These are phyloP conservation scores for Trichosporon sp. DNA, from an alignment of 1,284 basidiomycete genomes.

Conservation along the genomic window DNA sequence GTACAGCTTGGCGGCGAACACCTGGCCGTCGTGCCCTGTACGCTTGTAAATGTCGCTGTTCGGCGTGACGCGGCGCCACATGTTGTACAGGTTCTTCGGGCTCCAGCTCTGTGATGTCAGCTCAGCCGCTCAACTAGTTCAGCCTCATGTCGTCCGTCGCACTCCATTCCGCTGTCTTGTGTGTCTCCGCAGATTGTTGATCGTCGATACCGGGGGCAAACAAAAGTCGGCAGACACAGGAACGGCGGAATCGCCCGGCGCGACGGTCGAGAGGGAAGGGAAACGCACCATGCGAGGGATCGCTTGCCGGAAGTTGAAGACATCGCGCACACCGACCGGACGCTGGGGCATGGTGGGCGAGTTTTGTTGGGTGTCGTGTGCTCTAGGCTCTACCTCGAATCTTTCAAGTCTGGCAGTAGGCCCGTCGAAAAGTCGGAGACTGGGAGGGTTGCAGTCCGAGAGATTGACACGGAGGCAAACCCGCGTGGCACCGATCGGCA, in stretches of 20 bases:
- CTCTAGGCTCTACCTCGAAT: constrained; percentile 10
- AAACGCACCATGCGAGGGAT: constrained; percentile 55
- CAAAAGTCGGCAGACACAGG: not conserved
- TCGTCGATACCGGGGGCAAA: not conserved
- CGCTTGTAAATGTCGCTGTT: constrained; percentile 60
- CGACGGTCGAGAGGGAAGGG: not conserved
- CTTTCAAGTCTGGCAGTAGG: not conserved
- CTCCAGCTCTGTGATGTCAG: constrained; percentile 71
- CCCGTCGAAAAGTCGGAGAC: constrained; percentile 30
- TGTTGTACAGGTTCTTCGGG: constrained; percentile 74
- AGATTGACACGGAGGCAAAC: constrained; percentile 11
- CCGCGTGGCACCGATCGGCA: not conserved
- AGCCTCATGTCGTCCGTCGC: not conserved
- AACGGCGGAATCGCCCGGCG: not conserved
- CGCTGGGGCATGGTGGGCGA: constrained; percentile 32
- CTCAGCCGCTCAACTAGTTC: not conserved
- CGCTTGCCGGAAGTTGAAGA: constrained; percentile 48
- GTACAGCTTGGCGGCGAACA: constrained; percentile 71
- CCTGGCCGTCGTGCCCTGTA: constrained; percentile 62
- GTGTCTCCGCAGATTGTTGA: too few species aligned
- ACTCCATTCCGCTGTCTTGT: not conserved
- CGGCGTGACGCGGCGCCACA: constrained; percentile 66
- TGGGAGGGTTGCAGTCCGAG: not conserved
- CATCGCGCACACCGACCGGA: constrained; percentile 21
- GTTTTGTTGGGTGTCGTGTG: constrained; percentile 12